Conservation (phyloP, 202 grass and related monocot genomes). For the Schoenoplectus tabernaemontani region DNA sequence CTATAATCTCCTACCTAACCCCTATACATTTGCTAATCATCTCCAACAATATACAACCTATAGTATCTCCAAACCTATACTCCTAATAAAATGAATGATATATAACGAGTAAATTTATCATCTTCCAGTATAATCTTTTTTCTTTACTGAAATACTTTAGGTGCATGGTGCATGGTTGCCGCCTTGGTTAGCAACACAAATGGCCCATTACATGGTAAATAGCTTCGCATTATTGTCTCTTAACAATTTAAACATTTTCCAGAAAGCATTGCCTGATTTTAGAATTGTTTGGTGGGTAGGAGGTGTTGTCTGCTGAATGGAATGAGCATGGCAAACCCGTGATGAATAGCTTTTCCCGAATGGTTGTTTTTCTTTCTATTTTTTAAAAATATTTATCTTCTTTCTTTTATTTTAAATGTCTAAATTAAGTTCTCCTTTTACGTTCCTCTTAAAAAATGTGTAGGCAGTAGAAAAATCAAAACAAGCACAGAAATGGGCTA, state of each 20-base stretch:
- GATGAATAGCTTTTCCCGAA: conserved; percentile 35
- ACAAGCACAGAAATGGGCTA: conserved; percentile 67
- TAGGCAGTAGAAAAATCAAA: conserved; percentile 78
- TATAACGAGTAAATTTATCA: not conserved
- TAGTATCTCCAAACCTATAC: too few species aligned
- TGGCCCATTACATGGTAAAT: conserved; percentile 40
- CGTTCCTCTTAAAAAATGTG: conserved; percentile 1
- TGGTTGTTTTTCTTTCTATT: conserved; percentile 46
- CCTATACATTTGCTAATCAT: too few species aligned
- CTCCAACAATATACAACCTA: too few species aligned
- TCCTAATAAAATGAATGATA: not conserved
- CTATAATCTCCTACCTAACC: too few species aligned
- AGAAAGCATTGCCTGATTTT: conserved; percentile 6
- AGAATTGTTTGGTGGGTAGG: conserved; percentile 38
- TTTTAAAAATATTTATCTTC: not conserved
- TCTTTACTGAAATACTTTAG: conserved; percentile 22
- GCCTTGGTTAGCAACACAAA: conserved; percentile 66
- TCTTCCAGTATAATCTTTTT: not conserved
- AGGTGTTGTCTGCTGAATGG: conserved; percentile 59
- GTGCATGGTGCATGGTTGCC: conserved; percentile 98
- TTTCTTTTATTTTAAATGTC: not conserved
- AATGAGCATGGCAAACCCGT: conserved; percentile 60
- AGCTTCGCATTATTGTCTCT: not conserved
- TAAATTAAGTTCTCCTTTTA: too few species aligned
- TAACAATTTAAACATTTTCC: not conserved